These are phyloP conservation scores for Naumovozyma castellii DNA, from an alignment of 805 yeast genomes.

Conservation along the genomic window DNA sequence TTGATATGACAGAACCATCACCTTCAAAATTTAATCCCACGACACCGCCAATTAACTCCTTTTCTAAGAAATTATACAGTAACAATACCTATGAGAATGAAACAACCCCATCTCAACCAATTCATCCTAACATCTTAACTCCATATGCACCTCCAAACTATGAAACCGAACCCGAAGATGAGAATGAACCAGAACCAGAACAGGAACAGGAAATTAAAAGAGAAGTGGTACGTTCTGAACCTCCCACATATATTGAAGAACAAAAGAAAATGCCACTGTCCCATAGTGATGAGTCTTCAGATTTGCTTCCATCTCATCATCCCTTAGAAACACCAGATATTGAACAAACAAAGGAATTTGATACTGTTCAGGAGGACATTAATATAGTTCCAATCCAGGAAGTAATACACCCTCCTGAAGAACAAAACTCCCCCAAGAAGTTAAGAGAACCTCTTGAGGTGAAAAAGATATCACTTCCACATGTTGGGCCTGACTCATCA, in stretches of 20 bases:
- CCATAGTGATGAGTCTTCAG: not conserved
- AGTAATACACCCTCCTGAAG: not conserved
- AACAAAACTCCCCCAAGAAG: not conserved
- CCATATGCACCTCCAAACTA: conserved; percentile 14
- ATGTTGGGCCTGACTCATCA: not conserved
- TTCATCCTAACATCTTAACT: conserved; percentile 21
- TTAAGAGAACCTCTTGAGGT: conserved; percentile 1
- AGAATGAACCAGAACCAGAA: not conserved
- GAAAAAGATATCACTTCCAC: not conserved
- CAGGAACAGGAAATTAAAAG: not conserved
- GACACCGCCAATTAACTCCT: conserved; percentile 8
- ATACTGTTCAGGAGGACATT: conserved; percentile 11
- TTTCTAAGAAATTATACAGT: not conserved
- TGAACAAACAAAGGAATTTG: conserved; percentile 25
- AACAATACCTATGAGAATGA: conserved; percentile 2
- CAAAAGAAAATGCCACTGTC: no score
- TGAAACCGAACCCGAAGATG: conserved; percentile 2
- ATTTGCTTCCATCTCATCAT: not conserved
- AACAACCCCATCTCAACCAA: conserved; percentile 5
- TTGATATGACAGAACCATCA: not conserved
- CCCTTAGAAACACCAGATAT: not conserved
- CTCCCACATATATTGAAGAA: no score
- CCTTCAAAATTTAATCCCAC: conserved; percentile 8
- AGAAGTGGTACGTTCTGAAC: no score
- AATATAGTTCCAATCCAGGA: not conserved